phyloP scores from a whole-genome alignment of 768 basidiomycete species.

The Calocera cornea region DNA sequence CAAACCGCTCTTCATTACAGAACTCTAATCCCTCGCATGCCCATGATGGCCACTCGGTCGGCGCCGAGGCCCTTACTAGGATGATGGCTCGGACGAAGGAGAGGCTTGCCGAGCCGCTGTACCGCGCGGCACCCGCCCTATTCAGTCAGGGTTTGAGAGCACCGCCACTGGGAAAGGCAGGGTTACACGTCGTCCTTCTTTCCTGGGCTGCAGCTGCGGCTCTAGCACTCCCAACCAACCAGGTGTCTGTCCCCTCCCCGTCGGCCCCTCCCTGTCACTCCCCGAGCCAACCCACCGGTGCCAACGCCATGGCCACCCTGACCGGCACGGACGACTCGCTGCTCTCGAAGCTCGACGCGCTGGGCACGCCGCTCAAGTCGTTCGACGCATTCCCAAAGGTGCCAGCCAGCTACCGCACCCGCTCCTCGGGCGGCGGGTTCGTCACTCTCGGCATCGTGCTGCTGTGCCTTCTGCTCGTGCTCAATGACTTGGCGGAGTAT shows the following conservation, averaged over 20 bases:
- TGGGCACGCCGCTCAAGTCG: conserved; percentile 44
- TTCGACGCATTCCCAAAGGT: conserved; percentile 86
- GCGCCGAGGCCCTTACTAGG: too few relatives aligned
- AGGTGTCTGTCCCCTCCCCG: neutral
- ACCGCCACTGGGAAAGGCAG: neutral
- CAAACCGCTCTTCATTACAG: too few relatives aligned
- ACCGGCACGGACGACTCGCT: conserved; percentile 9
- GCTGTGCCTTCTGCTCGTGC: conserved; percentile 55
- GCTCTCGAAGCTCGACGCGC: conserved; percentile 40
- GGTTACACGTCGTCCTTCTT: neutral
- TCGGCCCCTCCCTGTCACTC: neutral
- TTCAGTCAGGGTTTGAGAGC: neutral
- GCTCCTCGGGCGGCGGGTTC: conserved; percentile 68
- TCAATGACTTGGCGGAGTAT: conserved; percentile 83
- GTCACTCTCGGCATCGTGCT: conserved; percentile 56
- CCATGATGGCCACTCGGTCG: too few relatives aligned
- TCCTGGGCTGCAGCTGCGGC: neutral
- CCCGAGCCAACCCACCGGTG: too few relatives aligned
- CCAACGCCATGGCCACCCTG: too few relatives aligned
- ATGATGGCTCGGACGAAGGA: too few relatives aligned
- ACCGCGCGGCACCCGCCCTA: too few relatives aligned
- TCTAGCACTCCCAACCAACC: neutral
- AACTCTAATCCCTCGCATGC: too few relatives aligned
- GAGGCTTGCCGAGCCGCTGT: too few relatives aligned
- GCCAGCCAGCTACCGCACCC: conserved; percentile 64